Evolutionary conservation across 108 stramenopile species (phyloP).

Genomic region (Nitzschia sp.): DNA sequence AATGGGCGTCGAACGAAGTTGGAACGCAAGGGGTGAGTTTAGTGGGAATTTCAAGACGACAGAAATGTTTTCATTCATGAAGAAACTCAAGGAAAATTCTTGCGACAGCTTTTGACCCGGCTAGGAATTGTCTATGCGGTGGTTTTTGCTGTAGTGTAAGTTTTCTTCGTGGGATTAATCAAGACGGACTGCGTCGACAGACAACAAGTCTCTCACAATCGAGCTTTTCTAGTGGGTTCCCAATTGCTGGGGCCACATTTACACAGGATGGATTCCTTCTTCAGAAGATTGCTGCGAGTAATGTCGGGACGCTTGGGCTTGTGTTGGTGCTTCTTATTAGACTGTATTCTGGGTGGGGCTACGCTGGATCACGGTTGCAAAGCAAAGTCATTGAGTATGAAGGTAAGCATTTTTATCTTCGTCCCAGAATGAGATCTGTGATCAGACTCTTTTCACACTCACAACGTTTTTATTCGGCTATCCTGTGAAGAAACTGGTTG

Average conservation of each 20-base stretch:
- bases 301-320: slow-evolving; percentile 69
- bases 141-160: slow-evolving; percentile 40
- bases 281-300: slow-evolving; percentile 76
- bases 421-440: slow-evolving; percentile 60
- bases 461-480: too few relatives aligned
- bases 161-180: background rate
- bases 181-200: background rate
- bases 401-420: too few relatives aligned
- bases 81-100: too few relatives aligned
- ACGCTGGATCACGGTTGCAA: slow-evolving; percentile 75
- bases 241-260: slow-evolving; percentile 84
- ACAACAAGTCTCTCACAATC: too few relatives aligned
- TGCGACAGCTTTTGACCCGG: slow-evolving; percentile 37
- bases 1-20: slow-evolving; percentile 70
- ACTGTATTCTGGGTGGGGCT: slow-evolving; percentile 83
- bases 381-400: slow-evolving; percentile 86
- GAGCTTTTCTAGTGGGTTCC: slow-evolving; percentile 58
- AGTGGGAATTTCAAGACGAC: too few relatives aligned
- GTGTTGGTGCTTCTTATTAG: slow-evolving; percentile 65
- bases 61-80: too few relatives aligned
- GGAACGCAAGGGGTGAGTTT: slow-evolving; percentile 43
- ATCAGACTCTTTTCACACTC: slow-evolving; percentile 17
- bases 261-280: slow-evolving; percentile 70
- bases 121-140: slow-evolving; percentile 52
- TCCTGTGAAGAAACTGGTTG: slow-evolving; percentile 11